Conservation (phyloP, 2,329 filamentous ascomycete genomes). For the Xylariaceae sp. region DNA sequence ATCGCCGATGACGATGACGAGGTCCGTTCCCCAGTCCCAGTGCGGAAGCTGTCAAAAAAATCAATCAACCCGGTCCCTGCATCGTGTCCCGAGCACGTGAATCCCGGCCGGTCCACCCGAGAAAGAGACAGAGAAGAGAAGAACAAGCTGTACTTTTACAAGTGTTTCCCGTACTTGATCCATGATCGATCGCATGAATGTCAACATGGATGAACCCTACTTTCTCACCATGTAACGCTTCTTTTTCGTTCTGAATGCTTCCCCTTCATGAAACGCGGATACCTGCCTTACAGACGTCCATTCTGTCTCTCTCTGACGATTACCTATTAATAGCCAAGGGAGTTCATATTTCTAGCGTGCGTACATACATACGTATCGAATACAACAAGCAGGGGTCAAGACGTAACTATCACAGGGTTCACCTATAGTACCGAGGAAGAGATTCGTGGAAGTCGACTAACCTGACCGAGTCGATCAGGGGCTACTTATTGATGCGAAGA, state of each 20-base stretch:
- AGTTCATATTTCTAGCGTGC: no score
- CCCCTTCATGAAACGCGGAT: neutral
- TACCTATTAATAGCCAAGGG: no score
- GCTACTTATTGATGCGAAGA: no score
- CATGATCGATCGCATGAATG: neutral
- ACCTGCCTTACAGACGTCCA: neutral
- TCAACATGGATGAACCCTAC: neutral
- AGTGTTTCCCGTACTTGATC: no score
- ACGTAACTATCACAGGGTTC: no score
- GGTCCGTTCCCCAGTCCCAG: neutral
- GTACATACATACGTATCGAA: no score
- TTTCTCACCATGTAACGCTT: neutral
- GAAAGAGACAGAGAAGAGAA: neutral
- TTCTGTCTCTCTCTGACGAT: no score
- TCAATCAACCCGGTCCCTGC: constrained; percentile 16
- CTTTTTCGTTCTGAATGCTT: neutral
- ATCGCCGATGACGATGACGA: neutral
- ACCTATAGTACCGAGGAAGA: no score
- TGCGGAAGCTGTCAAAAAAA: constrained; percentile 15
- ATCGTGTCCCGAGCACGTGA: constrained; percentile 18
- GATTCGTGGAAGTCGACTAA: no score
- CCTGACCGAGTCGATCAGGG: no score
- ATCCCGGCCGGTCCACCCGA: neutral
- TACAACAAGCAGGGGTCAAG: no score
- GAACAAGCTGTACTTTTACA: no score